Base-by-base conservation (phyloP, 495 filamentous ascomycete genomes). In the Neurospora terricola region DNA sequence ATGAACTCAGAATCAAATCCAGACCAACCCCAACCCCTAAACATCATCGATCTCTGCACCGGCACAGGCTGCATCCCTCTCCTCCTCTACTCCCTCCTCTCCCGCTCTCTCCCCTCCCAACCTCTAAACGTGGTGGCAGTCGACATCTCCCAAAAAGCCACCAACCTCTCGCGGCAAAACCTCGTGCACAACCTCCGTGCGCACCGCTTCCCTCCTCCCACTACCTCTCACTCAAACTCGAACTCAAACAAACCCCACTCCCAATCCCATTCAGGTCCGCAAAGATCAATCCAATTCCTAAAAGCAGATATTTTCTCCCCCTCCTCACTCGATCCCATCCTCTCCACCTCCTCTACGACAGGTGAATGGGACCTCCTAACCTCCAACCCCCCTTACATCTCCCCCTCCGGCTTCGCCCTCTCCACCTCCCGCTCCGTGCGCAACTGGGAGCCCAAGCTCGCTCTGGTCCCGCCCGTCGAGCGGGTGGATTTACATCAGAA, bases 321-420 rank as follows among this genome's bases (percentile, higher is more conserved):
- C 9, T 38, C 69, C 6, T 27, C 54, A 2, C 2, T 66, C 0
- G 54, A 66, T 2, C 54, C 54, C 10, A 75, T 74, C 73, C 71
- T 81, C 36, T 10, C 48, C 9, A 12, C 42, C 11, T 23, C 23
- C 12, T 4, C 70, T 23, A 66, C 30, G 30, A 34, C 14, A 30
- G 14, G 30, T 54, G 70, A 48, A 34, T 89, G 86, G 72, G 92
- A 97, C 75, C 78, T 99, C n/a, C 79, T 99, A 0, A 88, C 94
- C 39, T 89, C 91, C 5, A 99, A 99, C 80, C 96, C 96, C 12
- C 96, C 96, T 0, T 98, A 99, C 80, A 91, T 99, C 69, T 95
- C 94, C 12, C 78, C 79, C 0, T 21, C 70, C 0, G 83, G 84
- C 2, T 96, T 91, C 75, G 87, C 84, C 0, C 69, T 36, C 45